These are phyloP conservation scores for Rhodotorula sp. DNA, from an alignment of 1,284 basidiomycete genomes.

Conservation along the genomic window DNA sequence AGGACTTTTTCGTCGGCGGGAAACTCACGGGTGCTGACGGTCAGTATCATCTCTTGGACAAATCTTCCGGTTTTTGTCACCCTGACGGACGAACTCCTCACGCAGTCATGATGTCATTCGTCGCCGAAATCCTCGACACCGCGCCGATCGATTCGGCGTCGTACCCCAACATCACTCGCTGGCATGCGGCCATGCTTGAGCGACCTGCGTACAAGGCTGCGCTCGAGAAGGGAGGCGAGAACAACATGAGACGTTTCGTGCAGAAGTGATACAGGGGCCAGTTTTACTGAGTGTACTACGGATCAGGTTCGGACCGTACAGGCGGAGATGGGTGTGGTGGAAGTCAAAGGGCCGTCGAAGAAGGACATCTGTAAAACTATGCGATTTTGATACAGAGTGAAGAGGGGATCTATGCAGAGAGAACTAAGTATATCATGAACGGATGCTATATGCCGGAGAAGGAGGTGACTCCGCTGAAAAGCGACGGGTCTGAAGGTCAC, in stretches of 20 bases:
- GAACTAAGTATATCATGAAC: neutral
- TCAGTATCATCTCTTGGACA: neutral
- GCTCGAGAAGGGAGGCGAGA: slow-evolving; percentile 32
- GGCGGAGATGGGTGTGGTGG: neutral
- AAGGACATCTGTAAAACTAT: neutral
- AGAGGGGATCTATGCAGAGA: neutral
- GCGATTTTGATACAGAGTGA: no score
- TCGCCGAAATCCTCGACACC: slow-evolving; percentile 21
- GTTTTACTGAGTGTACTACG: neutral
- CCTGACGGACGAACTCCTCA: neutral
- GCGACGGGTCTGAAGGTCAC: neutral
- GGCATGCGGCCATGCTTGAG: slow-evolving; percentile 29
- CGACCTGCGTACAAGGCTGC: slow-evolving; percentile 38
- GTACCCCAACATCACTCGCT: slow-evolving; percentile 34
- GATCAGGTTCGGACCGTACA: neutral
- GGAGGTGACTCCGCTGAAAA: slow-evolving; percentile 14
- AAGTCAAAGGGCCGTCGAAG: neutral
- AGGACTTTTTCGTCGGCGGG: slow-evolving; percentile 32
- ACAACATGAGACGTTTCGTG: slow-evolving; percentile 26
- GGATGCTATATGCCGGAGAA: neutral
- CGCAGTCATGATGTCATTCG: slow-evolving; percentile 32
- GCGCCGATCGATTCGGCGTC: slow-evolving; percentile 12
- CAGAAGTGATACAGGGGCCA: slow-evolving; percentile 1
- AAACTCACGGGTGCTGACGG: slow-evolving; percentile 37
- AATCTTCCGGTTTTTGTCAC: no score